Conservation (phyloP, 2,329 filamentous ascomycete species). For the Phyllosticta capitalensis region DNA sequence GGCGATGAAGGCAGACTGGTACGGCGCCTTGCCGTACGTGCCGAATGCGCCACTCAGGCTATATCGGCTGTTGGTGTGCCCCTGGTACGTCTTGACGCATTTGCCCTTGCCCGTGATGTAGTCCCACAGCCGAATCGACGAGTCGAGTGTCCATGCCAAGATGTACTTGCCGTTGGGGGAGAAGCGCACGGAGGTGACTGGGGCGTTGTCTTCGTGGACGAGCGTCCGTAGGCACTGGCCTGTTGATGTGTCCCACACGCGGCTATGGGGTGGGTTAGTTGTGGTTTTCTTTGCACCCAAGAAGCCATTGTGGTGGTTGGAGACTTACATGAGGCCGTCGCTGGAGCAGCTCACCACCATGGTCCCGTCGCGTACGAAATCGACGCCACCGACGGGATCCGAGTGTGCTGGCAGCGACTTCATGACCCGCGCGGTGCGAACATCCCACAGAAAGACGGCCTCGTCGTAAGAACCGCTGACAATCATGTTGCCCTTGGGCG, state of each 20-base stretch:
- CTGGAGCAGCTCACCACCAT: conserved; percentile 85
- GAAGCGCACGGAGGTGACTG: conserved; percentile 83
- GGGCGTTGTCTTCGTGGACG: conserved; percentile 91
- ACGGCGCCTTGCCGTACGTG: conserved; percentile 41
- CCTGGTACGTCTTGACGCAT: conserved; percentile 95
- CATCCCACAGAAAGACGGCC: conserved; percentile 94
- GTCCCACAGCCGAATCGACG: conserved; percentile 85
- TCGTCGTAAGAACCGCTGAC: conserved; percentile 95
- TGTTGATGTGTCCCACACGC: conserved; percentile 92
- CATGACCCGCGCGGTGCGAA: conserved; percentile 80
- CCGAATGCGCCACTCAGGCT: conserved; percentile 82
- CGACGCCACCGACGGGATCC: conserved; percentile 86
- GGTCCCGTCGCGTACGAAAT: conserved; percentile 87
- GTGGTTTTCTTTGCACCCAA: neutral
- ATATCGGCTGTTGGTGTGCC: conserved; percentile 74
- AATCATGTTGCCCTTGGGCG: conserved; percentile 95
- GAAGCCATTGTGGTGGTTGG: neutral
- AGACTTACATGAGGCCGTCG: conserved; percentile 49
- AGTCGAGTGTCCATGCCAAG: conserved; percentile 84
- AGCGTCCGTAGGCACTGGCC: conserved; percentile 92
- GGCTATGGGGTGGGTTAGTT: conserved; percentile 34
- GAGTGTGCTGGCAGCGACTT: conserved; percentile 86
- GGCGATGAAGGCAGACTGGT: conserved; percentile 54
- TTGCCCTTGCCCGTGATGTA: conserved; percentile 82
- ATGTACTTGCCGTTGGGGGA: conserved; percentile 90